Conservation (phyloP, 805 yeast species). For the Lachancea sp. region DNA sequence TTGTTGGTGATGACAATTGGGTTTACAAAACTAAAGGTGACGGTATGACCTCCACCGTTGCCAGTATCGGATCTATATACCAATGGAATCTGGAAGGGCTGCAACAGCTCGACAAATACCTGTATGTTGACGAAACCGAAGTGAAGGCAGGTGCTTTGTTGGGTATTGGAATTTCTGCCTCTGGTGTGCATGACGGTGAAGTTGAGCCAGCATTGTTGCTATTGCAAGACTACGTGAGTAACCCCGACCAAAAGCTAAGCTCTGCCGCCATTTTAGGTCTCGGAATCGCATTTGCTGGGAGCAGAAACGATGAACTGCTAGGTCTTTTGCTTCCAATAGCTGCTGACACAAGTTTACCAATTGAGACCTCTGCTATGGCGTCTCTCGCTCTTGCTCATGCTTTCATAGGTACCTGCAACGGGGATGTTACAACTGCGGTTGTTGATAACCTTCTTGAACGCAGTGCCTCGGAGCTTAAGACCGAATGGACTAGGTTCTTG, state of each 20-base stretch:
- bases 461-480: constrained; percentile 64
- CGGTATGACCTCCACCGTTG: constrained; percentile 89
- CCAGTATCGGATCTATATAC: constrained; percentile 80
- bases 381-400: constrained; percentile 90
- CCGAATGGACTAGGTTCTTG: constrained; percentile 84
- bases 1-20: constrained; percentile 78
- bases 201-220: constrained; percentile 87
- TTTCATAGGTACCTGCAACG: constrained; percentile 92
- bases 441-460: constrained; percentile 87
- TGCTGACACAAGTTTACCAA: constrained; percentile 62
- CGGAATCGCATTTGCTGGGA: constrained; percentile 93
- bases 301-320: constrained; percentile 77
- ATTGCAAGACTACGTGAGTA: constrained; percentile 74
- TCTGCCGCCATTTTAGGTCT: constrained; percentile 84
- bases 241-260: constrained; percentile 55
- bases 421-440: constrained; percentile 88
- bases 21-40: constrained; percentile 85
- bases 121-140: constrained; percentile 79
- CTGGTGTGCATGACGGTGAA: constrained; percentile 87
- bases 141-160: constrained; percentile 93
- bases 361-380: constrained; percentile 79
- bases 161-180: constrained; percentile 88
- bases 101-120: constrained; percentile 80
- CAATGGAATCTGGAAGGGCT: constrained; percentile 94
- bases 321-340: constrained; percentile 75